Conservation (phyloP, 2,329 filamentous ascomycete genomes). For the Stagonosporopsis tanaceti region DNA sequence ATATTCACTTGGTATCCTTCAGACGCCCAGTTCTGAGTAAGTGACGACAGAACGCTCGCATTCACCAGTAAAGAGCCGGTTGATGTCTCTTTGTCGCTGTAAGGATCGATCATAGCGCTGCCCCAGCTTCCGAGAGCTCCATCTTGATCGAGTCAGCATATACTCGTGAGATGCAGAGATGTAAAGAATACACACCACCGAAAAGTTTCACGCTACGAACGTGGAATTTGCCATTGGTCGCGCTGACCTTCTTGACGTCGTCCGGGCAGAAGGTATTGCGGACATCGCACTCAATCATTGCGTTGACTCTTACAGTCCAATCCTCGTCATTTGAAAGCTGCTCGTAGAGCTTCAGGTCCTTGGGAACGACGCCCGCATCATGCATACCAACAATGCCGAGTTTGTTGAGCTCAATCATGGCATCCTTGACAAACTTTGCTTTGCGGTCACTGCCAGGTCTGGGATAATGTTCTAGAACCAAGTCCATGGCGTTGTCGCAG, state of each 20-base stretch:
- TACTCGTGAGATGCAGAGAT: background rate
- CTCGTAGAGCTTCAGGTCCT: slow-evolving; percentile 63
- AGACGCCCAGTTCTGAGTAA: slow-evolving; percentile 66
- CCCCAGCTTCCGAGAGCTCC: slow-evolving; percentile 76
- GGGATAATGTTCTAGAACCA: slow-evolving; percentile 66
- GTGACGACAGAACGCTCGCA: slow-evolving; percentile 62
- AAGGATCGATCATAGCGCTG: slow-evolving; percentile 74
- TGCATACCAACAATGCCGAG: slow-evolving; percentile 74
- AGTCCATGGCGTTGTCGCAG: slow-evolving; percentile 76
- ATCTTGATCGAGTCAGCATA: slow-evolving; percentile 55
- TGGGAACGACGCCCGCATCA: slow-evolving; percentile 69
- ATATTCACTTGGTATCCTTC: slow-evolving; percentile 74
- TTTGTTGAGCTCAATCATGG: slow-evolving; percentile 69
- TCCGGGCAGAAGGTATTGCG: slow-evolving; percentile 70
- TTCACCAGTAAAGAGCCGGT: slow-evolving; percentile 73
- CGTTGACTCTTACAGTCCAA: slow-evolving; percentile 70
- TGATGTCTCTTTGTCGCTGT: slow-evolving; percentile 68
- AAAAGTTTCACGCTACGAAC: slow-evolving; percentile 74
- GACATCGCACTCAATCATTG: slow-evolving; percentile 72
- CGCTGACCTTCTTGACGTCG: slow-evolving; percentile 56
- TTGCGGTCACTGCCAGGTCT: slow-evolving; percentile 63
- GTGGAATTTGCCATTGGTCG: slow-evolving; percentile 60
- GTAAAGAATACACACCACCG: slow-evolving; percentile 58
- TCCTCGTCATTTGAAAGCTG: slow-evolving; percentile 60
- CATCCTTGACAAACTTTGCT: slow-evolving; percentile 63